Conservation (phyloP, 306 rosid genomes). For the Castanea crenata region DNA sequence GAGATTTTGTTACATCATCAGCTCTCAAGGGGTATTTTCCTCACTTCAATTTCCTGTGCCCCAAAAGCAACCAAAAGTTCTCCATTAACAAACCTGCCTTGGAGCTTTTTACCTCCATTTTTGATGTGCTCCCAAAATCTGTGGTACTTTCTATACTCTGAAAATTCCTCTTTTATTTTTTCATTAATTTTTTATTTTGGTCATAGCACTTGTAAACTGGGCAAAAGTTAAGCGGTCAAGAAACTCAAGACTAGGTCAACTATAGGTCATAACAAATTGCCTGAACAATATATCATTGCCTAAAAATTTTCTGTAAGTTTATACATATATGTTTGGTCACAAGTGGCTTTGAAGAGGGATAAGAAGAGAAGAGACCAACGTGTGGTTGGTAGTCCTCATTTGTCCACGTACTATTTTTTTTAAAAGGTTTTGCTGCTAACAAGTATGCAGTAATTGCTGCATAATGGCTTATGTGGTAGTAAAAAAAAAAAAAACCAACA, state of each 20-base stretch:
- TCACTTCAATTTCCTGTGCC: conserved; percentile 46
- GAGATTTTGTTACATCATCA: conserved; percentile 20
- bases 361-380: too few relatives aligned
- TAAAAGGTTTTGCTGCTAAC: too few relatives aligned
- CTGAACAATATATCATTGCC: too few relatives aligned
- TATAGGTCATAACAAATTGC: too few relatives aligned
- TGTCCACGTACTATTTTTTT: fast-evolving
- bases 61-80: conserved; percentile 11
- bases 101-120: conserved; percentile 21
- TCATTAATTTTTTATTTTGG: too few relatives aligned
- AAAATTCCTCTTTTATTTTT: background rate
- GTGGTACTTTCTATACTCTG: conserved; percentile 21
- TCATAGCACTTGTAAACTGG: background rate
- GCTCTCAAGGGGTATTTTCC: conserved; percentile 10
- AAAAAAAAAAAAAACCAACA: too few relatives aligned
- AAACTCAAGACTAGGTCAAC: too few relatives aligned
- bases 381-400: too few relatives aligned
- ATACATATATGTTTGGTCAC: too few relatives aligned
- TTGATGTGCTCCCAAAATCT: conserved; percentile 6
- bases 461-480: fast-evolving
- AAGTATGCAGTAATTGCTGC: too few relatives aligned
- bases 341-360: too few relatives aligned
- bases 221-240: background rate
- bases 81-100: conserved; percentile 28
- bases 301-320: too few relatives aligned